Base-by-base conservation (phyloP, 305 asterid species). In the Nicotiana rustica region DNA sequence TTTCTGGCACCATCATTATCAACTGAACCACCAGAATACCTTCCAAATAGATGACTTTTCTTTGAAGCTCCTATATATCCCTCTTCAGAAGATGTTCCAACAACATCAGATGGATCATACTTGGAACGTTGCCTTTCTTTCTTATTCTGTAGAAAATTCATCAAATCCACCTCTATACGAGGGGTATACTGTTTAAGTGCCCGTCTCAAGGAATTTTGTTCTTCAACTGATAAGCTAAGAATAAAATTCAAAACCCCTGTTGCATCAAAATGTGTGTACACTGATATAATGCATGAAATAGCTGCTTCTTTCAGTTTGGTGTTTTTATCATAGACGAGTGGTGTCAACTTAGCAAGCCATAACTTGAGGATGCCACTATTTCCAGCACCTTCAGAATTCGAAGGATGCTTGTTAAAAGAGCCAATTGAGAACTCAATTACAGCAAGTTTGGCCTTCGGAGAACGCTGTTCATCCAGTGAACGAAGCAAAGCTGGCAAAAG, bases 401-500 rank as follows among this genome's bases (percentile, higher is more conserved):
- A 88, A 52, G 92, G 85, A 80, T 96, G 97, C 88, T 93, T 96
- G 91, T 93, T 95, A 81, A 96, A 93, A 6, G 99, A 96, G 84
- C 94, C 96, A 83, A 95, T 92, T 77, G 98, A 93, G 82, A 96
- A 96, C 88, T 96, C 98, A 77, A 96, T 96, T 52, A 95, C 98
- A 62, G 99, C 99, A 90, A 96, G 88, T 86, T 96, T 96, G 57
- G 99, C 99, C 90, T 96, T 96, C 69, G 99, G 99, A 70, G 99
- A 95, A 59, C 99, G 99, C 81, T 96, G 99, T 88, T 96, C 99
- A 76, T 96, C 99, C 87, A 96, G 85, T 4, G 99, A 96, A 41
- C 99, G 96, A 81, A 96, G 95, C 89, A 96, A 88, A 81, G 99
- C 98, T 65, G 99, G 98, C 81, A 96, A 83, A 88, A 94, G 98